These are phyloP conservation scores for Colletotrichum sansevieriae DNA, from an alignment of 2,329 filamentous ascomycete genomes.

Conservation along the genomic window DNA sequence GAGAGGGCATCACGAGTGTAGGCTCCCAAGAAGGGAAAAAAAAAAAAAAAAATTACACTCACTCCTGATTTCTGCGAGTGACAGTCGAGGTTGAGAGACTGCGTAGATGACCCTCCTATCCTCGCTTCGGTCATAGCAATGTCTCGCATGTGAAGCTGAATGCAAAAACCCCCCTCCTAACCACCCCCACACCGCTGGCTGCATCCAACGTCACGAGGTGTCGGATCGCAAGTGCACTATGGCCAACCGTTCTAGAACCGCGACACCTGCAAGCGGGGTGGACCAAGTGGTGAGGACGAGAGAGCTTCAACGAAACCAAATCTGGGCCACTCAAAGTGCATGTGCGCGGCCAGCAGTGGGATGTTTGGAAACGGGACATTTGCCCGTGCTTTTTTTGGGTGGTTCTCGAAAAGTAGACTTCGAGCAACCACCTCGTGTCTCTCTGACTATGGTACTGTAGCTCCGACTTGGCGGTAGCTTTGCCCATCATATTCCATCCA, in stretches of 20 bases:
- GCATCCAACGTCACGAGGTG: constrained; percentile 37
- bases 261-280: constrained; percentile 22
- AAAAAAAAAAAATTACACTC: no score
- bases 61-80: no score
- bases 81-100: no score
- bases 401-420: no score
- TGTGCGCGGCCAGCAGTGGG: not conserved
- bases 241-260: constrained; percentile 33
- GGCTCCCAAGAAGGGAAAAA: no score
- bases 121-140: constrained; percentile 1
- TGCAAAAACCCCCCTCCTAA: constrained; percentile 13
- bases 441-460: no score
- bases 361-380: constrained; percentile 28
- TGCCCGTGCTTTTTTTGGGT: constrained; percentile 22
- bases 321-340: not conserved
- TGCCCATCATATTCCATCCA: not conserved
- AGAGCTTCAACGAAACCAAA: constrained; percentile 21
- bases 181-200: constrained; percentile 21
- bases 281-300: not conserved
- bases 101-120: no score
- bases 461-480: no score
- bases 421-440: no score
- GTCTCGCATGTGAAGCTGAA: constrained; percentile 41
- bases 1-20: no score
- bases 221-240: constrained; percentile 1